Evolutionary conservation across 306 rosid genomes (phyloP).

Genomic region (Quercus ilex): DNA sequence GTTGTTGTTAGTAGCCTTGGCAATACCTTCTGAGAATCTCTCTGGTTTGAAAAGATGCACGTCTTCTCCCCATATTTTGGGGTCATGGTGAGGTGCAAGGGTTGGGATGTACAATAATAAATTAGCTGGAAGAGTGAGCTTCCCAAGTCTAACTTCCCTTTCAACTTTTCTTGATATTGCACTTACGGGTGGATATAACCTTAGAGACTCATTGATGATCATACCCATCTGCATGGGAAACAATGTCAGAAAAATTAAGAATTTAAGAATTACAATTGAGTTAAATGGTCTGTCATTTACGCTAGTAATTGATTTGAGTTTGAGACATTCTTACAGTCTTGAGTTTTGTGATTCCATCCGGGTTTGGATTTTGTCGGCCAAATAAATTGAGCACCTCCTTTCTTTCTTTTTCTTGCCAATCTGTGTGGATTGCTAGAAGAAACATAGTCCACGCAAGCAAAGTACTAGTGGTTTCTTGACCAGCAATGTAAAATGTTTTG

Average conservation of each 20-base stretch:
- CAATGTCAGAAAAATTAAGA: too few species aligned
- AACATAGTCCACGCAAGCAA: slow-evolving; percentile 26
- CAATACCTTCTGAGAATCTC: slow-evolving; percentile 20
- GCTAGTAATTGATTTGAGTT: background rate
- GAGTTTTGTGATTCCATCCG: slow-evolving; percentile 11
- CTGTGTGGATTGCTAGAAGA: slow-evolving; percentile 26
- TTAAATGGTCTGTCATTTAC: too few species aligned
- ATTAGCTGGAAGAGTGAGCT: slow-evolving; percentile 12
- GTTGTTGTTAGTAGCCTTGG: slow-evolving; percentile 17
- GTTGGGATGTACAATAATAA: background rate
- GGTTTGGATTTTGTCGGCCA: too few species aligned
- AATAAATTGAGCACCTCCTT: slow-evolving; percentile 2
- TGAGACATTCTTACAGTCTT: slow-evolving; percentile 12
- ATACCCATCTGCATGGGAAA: slow-evolving; percentile 22
- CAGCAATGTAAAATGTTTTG: slow-evolving; percentile 27
- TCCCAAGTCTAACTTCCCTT: slow-evolving; percentile 18
- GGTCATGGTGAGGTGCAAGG: slow-evolving; percentile 20
- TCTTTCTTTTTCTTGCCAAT: slow-evolving; percentile 37
- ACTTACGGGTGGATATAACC: slow-evolving; percentile 19
- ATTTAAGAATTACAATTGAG: too few species aligned
- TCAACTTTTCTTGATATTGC: background rate
- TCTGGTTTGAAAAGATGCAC: slow-evolving; percentile 27
- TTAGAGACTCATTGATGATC: slow-evolving; percentile 24
- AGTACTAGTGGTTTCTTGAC: slow-evolving; percentile 32
- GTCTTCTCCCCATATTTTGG: slow-evolving; percentile 26